phyloP scores from a whole-genome alignment of 495 filamentous ascomycete genomes.

The Xylaria flabelliformis region DNA sequence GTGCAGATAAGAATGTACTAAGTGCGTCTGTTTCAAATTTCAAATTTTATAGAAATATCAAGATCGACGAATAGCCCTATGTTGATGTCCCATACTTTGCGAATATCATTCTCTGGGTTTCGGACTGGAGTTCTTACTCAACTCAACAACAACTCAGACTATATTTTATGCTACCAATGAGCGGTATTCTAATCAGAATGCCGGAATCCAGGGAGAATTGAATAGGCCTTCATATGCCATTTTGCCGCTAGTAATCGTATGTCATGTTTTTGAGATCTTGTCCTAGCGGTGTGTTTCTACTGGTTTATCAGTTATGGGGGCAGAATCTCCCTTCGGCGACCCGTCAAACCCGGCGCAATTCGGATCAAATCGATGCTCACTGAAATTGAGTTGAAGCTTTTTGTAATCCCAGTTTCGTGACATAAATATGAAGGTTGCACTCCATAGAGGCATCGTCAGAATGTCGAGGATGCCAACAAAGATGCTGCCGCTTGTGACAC shows the following conservation, averaged over 20 bases:
- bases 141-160: neutral
- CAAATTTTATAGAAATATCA: neutral
- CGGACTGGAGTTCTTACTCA: neutral
- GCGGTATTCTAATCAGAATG: neutral
- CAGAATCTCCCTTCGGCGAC: neutral
- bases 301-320: neutral
- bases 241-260: too few species aligned
- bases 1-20: neutral
- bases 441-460: constrained; percentile 13
- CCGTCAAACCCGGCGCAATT: neutral
- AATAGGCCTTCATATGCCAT: too few species aligned
- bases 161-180: neutral
- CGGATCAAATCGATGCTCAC: neutral
- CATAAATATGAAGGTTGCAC: neutral
- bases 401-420: constrained; percentile 9
- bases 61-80: neutral
- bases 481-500: neutral
- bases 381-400: constrained; percentile 6
- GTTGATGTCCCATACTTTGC: neutral
- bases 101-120: neutral
- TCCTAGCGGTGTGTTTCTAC: too few species aligned
- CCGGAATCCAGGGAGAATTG: too few species aligned
- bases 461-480: constrained; percentile 1
- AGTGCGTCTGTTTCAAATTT: neutral
- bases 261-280: too few species aligned